Conservation (phyloP, 257 asterid species). For the Parsonsia alboflavescens region DNA sequence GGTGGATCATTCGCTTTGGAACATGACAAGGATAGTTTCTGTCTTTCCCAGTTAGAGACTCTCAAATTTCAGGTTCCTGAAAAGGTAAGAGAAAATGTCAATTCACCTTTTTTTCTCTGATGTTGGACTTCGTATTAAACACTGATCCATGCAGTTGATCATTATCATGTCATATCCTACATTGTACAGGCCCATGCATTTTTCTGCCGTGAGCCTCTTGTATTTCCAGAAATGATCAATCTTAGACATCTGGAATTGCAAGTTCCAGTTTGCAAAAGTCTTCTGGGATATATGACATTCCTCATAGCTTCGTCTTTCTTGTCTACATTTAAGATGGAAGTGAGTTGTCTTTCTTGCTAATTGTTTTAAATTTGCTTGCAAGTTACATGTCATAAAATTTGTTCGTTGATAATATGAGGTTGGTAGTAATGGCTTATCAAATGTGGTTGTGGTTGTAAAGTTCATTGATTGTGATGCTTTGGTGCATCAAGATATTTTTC, state of each 20-base stretch:
- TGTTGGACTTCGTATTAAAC: background rate
- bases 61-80: background rate
- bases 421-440: too few relatives aligned
- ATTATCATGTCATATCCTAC: background rate
- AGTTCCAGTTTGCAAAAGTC: background rate
- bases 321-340: background rate
- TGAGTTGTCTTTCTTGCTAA: background rate
- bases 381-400: too few relatives aligned
- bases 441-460: too few relatives aligned
- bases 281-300: background rate
- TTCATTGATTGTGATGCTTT: too few relatives aligned
- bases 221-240: background rate
- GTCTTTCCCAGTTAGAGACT: background rate
- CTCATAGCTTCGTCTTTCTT: background rate
- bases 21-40: background rate
- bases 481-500: too few relatives aligned
- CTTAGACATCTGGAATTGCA: background rate
- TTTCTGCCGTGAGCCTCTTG: background rate
- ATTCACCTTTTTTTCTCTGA: background rate
- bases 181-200: background rate
- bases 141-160: background rate
- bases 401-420: too few relatives aligned
- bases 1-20: background rate
- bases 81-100: background rate
- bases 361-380: too few relatives aligned